These are phyloP conservation scores for Triticum monococcum DNA, from an alignment of 176 grass and related monocot genomes.

Conservation along the genomic window DNA sequence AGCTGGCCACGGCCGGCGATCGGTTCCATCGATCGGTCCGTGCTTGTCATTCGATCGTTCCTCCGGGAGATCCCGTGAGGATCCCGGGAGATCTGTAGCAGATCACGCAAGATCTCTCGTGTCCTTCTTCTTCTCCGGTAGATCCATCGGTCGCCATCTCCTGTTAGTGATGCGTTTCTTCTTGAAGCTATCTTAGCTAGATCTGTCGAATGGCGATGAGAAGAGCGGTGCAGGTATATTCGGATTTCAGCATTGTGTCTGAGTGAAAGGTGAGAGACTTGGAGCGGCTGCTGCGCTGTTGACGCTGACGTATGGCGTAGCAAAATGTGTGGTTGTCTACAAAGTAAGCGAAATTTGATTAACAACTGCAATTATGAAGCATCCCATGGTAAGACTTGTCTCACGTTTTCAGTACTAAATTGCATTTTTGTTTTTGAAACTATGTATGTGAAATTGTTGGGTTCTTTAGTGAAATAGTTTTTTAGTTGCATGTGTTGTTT, in stretches of 20 bases:
- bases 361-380: no score
- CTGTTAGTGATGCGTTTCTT: not conserved
- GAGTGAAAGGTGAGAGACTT: not conserved
- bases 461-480: no score
- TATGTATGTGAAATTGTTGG: no score
- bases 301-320: not conserved
- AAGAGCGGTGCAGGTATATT: no score
- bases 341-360: no score
- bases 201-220: not conserved
- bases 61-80: not conserved
- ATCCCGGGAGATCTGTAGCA: not conserved
- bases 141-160: not conserved
- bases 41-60: not conserved
- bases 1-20: not conserved
- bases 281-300: not conserved
- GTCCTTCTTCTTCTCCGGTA: not conserved
- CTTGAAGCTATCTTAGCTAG: not conserved
- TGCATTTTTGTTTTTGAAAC: no score
- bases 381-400: no score
- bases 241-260: no score
- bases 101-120: conserved; percentile 8
- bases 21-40: not conserved
- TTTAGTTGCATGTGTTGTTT: no score
- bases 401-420: no score
- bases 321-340: no score